Base-by-base conservation (phyloP, 768 basidiomycete genomes). In the Panaeolus cyanescens region DNA sequence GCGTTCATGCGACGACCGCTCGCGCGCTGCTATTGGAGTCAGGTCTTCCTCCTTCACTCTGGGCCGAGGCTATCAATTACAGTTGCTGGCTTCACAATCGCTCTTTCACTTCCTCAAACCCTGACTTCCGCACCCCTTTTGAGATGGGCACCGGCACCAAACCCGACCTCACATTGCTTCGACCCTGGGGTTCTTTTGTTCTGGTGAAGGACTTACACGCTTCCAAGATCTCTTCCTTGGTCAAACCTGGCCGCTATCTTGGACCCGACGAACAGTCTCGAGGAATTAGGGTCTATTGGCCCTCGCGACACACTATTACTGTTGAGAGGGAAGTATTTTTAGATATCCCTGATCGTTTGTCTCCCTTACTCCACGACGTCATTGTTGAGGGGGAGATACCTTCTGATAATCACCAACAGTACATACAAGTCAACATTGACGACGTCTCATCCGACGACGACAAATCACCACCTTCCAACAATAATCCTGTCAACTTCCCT, bases 211-310 rank as follows among this genome's bases (percentile, higher is more conserved):
- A 72, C 34, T 58, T 65, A 3, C 50, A 61, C 7, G 61, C 59
- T 32, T 42, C 59, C 20, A 75, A 74, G 65, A 66, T 77, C 2
- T 64, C 70, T 13, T 58, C 62, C 3, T 56, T 64, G 1, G 69
- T 64, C 1, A 25, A 65, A 9, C 45, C 65, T 39, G 75, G 70
- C 1, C 62, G 50, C 2, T 78, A 71, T 64, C 61, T 80, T 7
- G 77, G 79, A 3, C 70, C 68, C 62, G 71, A 74, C 45, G 60
- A 67, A 8, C 61, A 70, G 22, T 71, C 69, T 22, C 70, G 72
- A 8, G 78, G 67, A 0, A 69, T 72, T 39, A 55, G 69, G 4
- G 65, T 79, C 9, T 79, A 77, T 59, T 80, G 74, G 75, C 71
- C 71, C 0, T 59, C 64, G 10, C 70, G 63, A 17, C 64, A 59